A percentile compares a stretch with the other conserved stretches of the same genome.
These are phyloP conservation scores for Blastocystis sp. DNA, from an alignment of 352 stramenopile species.

Conservation along the genomic window DNA sequence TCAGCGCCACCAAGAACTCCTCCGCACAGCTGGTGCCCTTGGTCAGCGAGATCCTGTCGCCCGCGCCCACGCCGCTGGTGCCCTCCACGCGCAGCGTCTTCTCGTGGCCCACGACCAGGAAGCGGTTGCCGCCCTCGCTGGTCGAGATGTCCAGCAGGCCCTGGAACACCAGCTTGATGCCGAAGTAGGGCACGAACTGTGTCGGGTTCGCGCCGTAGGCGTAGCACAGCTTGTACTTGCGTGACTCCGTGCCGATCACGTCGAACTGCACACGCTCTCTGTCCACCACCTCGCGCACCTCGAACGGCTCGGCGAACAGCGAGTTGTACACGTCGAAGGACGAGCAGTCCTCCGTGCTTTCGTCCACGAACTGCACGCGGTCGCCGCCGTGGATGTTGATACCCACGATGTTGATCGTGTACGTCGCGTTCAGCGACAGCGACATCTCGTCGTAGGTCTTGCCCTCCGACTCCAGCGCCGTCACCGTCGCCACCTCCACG, in stretches of 20 bases:
- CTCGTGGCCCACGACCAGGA: conserved; percentile 41
- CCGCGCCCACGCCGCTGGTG: not conserved
- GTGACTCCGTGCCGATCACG: not conserved
- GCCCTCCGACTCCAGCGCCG: not conserved
- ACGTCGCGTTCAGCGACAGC: conserved; percentile 12
- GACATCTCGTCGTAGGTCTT: conserved; percentile 18
- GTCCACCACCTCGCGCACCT: conserved; percentile 27
- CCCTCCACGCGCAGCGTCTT: conserved; percentile 30
- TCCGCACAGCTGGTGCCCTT: not conserved
- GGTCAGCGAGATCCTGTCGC: conserved; percentile 34
- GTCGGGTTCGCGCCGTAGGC: not conserved
- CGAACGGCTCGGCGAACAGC: conserved; percentile 7
- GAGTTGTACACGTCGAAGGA: not conserved
- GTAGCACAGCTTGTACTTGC: conserved; percentile 64
- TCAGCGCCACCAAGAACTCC: conserved; percentile 46
- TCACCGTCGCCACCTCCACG: conserved; percentile 59
- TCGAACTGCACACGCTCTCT: conserved; percentile 32
- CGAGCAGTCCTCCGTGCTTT: not conserved
- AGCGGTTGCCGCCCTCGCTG: conserved; percentile 26
- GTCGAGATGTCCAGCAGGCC: conserved; percentile 15
- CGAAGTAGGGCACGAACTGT: conserved; percentile 20
- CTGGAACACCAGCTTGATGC: conserved; percentile 41
- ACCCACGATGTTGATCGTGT: conserved; percentile 19
- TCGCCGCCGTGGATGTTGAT: conserved; percentile 55
- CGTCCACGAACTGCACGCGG: conserved; percentile 40